Percentiles rank a stretch among this genome's conserved stretches.
phyloP scores from a whole-genome alignment of 495 filamentous ascomycete genomes.

The Talaromyces nanjingensis region DNA sequence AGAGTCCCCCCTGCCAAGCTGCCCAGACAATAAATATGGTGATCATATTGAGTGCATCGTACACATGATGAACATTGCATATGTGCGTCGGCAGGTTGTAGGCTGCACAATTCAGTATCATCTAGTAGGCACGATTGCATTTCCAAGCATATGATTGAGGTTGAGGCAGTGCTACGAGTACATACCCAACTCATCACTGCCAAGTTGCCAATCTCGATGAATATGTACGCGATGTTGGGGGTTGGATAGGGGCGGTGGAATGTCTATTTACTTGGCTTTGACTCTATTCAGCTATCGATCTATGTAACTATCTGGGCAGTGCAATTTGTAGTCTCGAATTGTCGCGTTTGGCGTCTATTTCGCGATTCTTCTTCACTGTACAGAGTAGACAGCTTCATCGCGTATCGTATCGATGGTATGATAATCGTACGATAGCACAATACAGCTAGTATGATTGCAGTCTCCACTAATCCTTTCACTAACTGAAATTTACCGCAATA shows the following conservation, averaged over 20 bases:
- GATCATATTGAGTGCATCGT: not conserved
- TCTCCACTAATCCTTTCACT: not conserved
- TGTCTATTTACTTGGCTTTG: not conserved
- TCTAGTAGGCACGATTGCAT: not conserved
- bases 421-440: not conserved
- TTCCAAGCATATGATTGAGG: not conserved
- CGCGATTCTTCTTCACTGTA: not conserved
- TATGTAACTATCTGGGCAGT: not conserved
- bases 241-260: not conserved
- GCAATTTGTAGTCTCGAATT: not conserved
- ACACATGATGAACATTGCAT: not conserved
- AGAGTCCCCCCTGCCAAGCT: conserved; percentile 2
- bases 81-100: not conserved
- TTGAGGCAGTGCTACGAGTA: not conserved
- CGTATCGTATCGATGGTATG: not conserved
- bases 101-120: not conserved
- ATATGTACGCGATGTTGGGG: not conserved
- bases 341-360: conserved; percentile 3
- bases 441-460: not conserved
- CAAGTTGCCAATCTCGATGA: not conserved
- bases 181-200: not conserved
- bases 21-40: conserved; percentile 6
- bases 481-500: not conserved
- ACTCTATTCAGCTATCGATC: not conserved
- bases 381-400: not conserved